Evolutionary conservation across 305 asterid species (phyloP), one percentile per base, ranked within the genome.

Genomic region (Solanum hybrid): DNA sequence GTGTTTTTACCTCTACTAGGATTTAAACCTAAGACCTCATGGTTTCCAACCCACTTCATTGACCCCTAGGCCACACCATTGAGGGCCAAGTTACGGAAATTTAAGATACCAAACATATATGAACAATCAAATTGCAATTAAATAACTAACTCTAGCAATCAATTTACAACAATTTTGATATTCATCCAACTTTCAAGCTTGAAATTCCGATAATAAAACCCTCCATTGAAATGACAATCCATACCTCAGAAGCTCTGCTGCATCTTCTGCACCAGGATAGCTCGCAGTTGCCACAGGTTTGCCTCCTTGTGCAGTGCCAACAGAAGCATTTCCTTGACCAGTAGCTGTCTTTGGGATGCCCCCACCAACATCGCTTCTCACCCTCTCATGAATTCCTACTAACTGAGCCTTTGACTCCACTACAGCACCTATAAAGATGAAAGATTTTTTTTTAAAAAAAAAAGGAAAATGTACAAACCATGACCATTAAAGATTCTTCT

Each of bases 371-470:
- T 96, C 99, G 2, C 98, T 97, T 92, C 99, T 94, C 91, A 97
- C 99, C 92, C 99, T 95, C 95, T 96, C 98, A 27, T 96, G 98
- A 90, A 95, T 93, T 70, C 99, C 99, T 15, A 94, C 94, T 90
- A 97, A 91, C 84, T 94, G 98, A 86, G 99, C 91, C 91, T 96
- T 97, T 51, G 99, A 94, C 92, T 96, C 97, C 90, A 96, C 87
- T 51, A 97, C 98, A 86, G 93, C 97, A 89, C 99, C 99, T 96
- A 91, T 7, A 88, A 10, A 79, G 37, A n/a, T n/a, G 87, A 84
- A 86, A 86, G 89, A 36, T 15, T 15, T 61, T 61, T 20, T 15
- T 6, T 51, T 3, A 0, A 0, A 51, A 79, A 51, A 12, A 20
- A 41, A 29, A 7, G 15, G 37, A 26, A 82, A 82, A 82, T 41